Evolutionary conservation across 176 grass and related monocot species (phyloP).

Genomic region (Chrysopogon serrulatus): DNA sequence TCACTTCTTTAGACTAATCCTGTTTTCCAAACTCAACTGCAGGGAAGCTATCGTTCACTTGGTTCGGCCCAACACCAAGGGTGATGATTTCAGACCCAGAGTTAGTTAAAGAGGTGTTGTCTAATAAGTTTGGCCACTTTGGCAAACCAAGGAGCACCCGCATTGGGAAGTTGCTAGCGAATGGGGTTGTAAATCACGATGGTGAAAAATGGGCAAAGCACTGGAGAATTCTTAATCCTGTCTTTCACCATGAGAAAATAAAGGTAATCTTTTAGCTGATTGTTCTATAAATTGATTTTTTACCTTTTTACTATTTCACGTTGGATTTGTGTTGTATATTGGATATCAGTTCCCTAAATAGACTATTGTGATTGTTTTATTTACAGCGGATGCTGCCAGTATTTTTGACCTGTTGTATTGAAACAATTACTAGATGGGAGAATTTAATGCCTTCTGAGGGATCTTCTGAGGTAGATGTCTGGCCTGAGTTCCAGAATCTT

Average conservation of each 20-base stretch:
- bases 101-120: constrained; percentile 47
- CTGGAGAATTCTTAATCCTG: constrained; percentile 73
- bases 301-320: not conserved
- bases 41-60: constrained; percentile 58
- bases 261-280: constrained; percentile 35
- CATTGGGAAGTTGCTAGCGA: not conserved
- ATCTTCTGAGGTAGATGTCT: constrained; percentile 58
- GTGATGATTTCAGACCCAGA: constrained; percentile 52
- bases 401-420: constrained; percentile 48
- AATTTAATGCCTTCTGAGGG: constrained; percentile 29
- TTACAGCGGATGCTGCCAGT: constrained; percentile 52
- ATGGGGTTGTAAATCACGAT: constrained; percentile 44
- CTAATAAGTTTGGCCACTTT: constrained; percentile 59
- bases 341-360: not conserved
- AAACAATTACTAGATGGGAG: constrained; percentile 66
- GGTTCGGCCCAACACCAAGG: constrained; percentile 57
- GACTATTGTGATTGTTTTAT: not conserved
- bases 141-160: constrained; percentile 1
- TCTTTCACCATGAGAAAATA: constrained; percentile 73
- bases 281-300: not conserved
- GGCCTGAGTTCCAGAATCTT: constrained; percentile 66
- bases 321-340: not conserved
- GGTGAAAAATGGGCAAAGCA: constrained; percentile 77
- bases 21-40: not conserved
- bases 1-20: not conserved